A percentile compares a stretch with the other conserved stretches of the same genome.
phyloP scores from a whole-genome alignment of 2,329 filamentous ascomycete genomes.

The Talaromyces sp. region DNA sequence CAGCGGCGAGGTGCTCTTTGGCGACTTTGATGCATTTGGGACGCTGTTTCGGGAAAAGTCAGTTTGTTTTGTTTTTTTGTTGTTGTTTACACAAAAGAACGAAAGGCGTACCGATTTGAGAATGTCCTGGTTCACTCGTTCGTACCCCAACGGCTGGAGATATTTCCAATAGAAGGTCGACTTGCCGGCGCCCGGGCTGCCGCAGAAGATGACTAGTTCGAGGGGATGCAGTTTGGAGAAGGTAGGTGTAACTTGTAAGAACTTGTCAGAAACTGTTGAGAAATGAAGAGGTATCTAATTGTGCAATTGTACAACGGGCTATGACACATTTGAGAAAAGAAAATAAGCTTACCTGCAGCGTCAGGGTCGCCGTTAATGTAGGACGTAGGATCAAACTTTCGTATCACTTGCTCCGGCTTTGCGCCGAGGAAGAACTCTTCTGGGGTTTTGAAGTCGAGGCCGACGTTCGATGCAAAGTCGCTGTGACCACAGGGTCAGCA shows the following conservation, averaged over 20 bases:
- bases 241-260: constrained; percentile 18
- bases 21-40: constrained; percentile 67
- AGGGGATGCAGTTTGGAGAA: constrained; percentile 58
- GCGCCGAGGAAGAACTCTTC: constrained; percentile 85
- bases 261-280: not conserved
- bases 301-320: not conserved
- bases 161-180: constrained; percentile 82
- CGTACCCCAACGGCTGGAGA: constrained; percentile 72
- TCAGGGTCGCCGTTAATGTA: constrained; percentile 40
- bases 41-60: constrained; percentile 35
- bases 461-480: constrained; percentile 80
- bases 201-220: constrained; percentile 81
- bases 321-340: not conserved
- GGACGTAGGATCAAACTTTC: constrained; percentile 64
- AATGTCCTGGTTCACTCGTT: constrained; percentile 83
- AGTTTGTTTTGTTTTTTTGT: not conserved
- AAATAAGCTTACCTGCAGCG: constrained; percentile 27
- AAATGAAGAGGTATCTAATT: not conserved
- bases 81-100: not conserved
- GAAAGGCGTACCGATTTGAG: constrained; percentile 61
- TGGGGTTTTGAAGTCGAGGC: constrained; percentile 74
- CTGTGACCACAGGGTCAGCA: constrained; percentile 35
- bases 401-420: constrained; percentile 57
- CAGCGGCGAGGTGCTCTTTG: constrained; percentile 56
- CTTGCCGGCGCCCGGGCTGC: constrained; percentile 85